Percentiles rank a stretch among this genome's conserved stretches.
These are phyloP conservation scores for Astrothelium macrocarpum DNA, from an alignment of 495 filamentous ascomycete genomes.

Conservation along the genomic window DNA sequence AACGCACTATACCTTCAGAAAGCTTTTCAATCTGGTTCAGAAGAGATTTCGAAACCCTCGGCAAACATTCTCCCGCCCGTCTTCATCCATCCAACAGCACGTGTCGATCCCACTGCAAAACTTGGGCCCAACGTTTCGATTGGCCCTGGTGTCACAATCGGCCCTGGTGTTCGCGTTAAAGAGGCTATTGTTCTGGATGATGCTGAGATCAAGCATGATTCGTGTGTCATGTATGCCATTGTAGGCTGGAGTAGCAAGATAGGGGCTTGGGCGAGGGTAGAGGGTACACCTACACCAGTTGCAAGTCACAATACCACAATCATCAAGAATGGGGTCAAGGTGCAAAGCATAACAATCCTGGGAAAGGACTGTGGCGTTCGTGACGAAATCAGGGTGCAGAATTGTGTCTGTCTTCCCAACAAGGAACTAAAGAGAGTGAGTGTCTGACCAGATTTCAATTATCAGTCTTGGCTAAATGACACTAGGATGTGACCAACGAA, in stretches of 20 bases:
- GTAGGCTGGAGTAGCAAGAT: constrained; percentile 96
- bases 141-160: constrained; percentile 74
- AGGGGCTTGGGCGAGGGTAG: constrained; percentile 94
- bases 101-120: constrained; percentile 90
- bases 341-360: constrained; percentile 96
- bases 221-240: constrained; percentile 91
- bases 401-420: constrained; percentile 95
- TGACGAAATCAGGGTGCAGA: constrained; percentile 94
- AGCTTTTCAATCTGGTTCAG: constrained; percentile 73
- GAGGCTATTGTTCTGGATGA: constrained; percentile 95
- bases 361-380: constrained; percentile 94
- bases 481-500: constrained; percentile 81
- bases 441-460: constrained; percentile 18
- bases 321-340: constrained; percentile 94
- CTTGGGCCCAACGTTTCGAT: constrained; percentile 95
- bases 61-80: constrained; percentile 89
- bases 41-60: constrained; percentile 74
- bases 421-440: constrained; percentile 97
- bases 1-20: constrained; percentile 97
- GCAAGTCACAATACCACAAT: constrained; percentile 88
- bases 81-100: constrained; percentile 92
- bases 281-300: constrained; percentile 86
- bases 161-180: constrained; percentile 84
- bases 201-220: constrained; percentile 91
- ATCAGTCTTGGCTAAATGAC: constrained; percentile 30